Conservation (phyloP, 2,329 filamentous ascomycete genomes). For the Paramyrothecium roridum region DNA sequence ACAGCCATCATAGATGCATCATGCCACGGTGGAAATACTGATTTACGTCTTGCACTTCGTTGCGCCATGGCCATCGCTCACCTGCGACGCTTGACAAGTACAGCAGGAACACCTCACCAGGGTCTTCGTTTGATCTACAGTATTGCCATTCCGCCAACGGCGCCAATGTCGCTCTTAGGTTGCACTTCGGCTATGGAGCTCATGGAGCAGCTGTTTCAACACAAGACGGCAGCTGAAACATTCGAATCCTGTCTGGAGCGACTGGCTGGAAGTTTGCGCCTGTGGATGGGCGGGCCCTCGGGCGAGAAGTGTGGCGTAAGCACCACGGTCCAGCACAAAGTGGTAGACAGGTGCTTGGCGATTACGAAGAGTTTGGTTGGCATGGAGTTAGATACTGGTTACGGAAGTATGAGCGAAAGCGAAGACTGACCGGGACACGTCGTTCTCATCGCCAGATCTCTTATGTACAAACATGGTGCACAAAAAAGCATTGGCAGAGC, state of each 20-base stretch:
- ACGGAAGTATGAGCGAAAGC: conserved; percentile 53
- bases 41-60: conserved; percentile 54
- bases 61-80: conserved; percentile 61
- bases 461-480: too few species aligned
- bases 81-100: conserved; percentile 42
- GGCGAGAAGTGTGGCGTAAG: conserved; percentile 51
- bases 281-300: conserved; percentile 56
- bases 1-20: conserved; percentile 45
- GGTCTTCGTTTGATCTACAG: conserved; percentile 46
- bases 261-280: conserved; percentile 53
- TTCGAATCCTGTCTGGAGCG: conserved; percentile 50
- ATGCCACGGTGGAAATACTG: conserved; percentile 40
- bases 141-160: conserved; percentile 39
- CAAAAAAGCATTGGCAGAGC: too few species aligned
- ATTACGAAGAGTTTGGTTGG: conserved; percentile 56
- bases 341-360: conserved; percentile 53
- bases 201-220: conserved; percentile 48
- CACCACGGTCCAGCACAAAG: conserved; percentile 45
- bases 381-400: conserved; percentile 59
- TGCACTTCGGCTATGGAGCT: conserved; percentile 58
- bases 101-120: conserved; percentile 28
- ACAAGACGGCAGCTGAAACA: conserved; percentile 43
- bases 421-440: conserved; percentile 14
- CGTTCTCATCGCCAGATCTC: too few species aligned
- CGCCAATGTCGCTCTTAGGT: conserved; percentile 51